phyloP scores from a whole-genome alignment of 1,284 basidiomycete species.

The Cryptococcus sp. region DNA sequence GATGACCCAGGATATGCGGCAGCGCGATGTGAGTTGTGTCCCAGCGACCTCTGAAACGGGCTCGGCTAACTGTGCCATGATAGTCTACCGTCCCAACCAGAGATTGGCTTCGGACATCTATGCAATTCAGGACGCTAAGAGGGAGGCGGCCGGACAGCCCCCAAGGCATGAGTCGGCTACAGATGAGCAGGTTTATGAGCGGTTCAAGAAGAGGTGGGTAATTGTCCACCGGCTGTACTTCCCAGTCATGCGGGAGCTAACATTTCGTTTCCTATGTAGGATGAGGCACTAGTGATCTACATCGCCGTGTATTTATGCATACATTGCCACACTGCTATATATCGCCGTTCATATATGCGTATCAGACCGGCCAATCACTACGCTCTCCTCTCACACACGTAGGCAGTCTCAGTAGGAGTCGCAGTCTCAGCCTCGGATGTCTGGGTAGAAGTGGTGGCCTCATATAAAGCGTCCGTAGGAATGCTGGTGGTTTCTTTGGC shows the following conservation, averaged over 20 bases:
- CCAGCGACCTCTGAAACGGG: neutral
- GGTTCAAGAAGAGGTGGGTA: constrained; percentile 51
- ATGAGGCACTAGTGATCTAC: constrained; percentile 11
- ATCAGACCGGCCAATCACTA: too few species aligned
- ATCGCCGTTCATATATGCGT: neutral
- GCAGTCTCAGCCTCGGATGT: neutral
- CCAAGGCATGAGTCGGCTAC: constrained; percentile 68
- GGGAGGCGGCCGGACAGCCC: constrained; percentile 70
- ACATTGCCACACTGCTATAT: neutral
- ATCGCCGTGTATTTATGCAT: neutral
- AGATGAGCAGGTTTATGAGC: constrained; percentile 72
- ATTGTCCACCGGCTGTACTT: neutral
- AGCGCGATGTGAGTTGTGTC: constrained; percentile 66
- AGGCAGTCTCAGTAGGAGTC: neutral
- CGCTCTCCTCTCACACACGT: neutral
- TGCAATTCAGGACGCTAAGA: constrained; percentile 75
- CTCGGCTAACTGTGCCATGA: neutral
- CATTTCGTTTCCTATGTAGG: neutral
- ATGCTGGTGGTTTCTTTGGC: too few species aligned
- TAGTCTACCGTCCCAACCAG: constrained; percentile 77
- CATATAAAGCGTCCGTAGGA: too few species aligned
- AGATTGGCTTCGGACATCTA: constrained; percentile 78
- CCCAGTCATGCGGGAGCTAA: too few species aligned
- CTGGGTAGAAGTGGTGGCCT: neutral
- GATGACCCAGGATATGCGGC: constrained; percentile 67